Base-by-base conservation (phyloP, 2,329 filamentous ascomycete genomes). In the Biscogniauxia mediterranea region DNA sequence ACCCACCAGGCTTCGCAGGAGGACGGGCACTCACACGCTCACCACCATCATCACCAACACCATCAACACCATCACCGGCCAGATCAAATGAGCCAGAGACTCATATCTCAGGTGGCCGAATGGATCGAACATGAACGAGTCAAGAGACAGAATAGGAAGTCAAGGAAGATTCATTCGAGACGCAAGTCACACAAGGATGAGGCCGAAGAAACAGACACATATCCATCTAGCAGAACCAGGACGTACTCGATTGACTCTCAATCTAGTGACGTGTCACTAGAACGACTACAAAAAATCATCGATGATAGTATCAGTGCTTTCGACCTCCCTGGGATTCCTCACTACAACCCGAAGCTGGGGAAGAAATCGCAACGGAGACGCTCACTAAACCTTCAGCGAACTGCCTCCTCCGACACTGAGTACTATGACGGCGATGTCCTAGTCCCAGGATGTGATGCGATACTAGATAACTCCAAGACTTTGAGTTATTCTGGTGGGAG, bases 391-490 rank as follows among this genome's bases (percentile, higher is more conserved):
- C 77, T 78, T 69, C 80, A 74, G 68, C 81, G 79, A 15, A 77
- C 79, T 1, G 83, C 81, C 4, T 92, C 90, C 3, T 95, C 92
- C 0, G 94, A 97, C 68, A 96, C 93, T 0, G 94, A 98, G 61
- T 91, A 89, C 67, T 79, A 86, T 17, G 93, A 97, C 64, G 86
- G 86, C n/a, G 92, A 97, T 64, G 82, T 87, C 19, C 77, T 91
- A n/a, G 92, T 96, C 1, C 94, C 94, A 0, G 87, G 85, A 65
- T 96, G 93, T 67, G 92, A 97, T 74, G 92, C 87, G 7, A 81
- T 89, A 53, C 82, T 98, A 20, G 94, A 98, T 77, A 97, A 97
- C 71, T 90, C 91, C 5, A 95, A 94, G 77, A 96, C 93, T 0
- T 80, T 97, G 69, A 86, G 88, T 56, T 96, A 95, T 72, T 83